Conservation (phyloP, 2,329 filamentous ascomycete genomes). For the Botryotinia convoluta region DNA sequence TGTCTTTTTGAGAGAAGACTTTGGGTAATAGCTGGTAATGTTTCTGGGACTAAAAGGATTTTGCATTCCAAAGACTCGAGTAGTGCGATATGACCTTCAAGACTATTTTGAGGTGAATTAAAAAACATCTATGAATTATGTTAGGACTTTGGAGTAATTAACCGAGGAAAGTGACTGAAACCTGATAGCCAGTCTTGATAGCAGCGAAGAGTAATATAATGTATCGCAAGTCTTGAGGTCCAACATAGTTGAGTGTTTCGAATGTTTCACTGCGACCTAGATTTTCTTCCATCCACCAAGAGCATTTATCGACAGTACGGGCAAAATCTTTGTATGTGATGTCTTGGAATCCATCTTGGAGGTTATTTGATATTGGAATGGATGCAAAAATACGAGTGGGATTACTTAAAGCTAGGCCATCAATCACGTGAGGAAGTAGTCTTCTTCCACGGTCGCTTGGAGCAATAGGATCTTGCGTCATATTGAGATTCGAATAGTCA, state of each 20-base stretch:
- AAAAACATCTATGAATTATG: background rate
- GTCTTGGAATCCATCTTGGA: background rate
- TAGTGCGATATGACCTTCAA: background rate
- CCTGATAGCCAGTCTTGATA: slow-evolving; percentile 9
- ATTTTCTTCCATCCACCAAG: slow-evolving; percentile 2
- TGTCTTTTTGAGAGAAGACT: background rate
- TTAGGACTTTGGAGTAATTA: background rate
- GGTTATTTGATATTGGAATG: background rate
- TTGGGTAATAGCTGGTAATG: background rate
- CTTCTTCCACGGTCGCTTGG: background rate
- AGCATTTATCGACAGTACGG: background rate
- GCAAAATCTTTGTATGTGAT: background rate
- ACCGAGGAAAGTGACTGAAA: background rate
- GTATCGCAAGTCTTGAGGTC: background rate
- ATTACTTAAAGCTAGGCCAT: background rate
- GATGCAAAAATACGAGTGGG: background rate
- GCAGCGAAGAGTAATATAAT: background rate
- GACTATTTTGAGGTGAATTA: background rate
- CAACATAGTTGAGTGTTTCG: slow-evolving; percentile 2
- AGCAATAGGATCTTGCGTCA: background rate
- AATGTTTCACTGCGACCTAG: background rate
- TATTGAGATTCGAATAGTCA: background rate
- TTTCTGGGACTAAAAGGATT: background rate
- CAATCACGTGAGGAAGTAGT: background rate
- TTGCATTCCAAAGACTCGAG: background rate